Evolutionary conservation across 371 early-diverging fungal genomes (phyloP), one percentile per base, ranked within the genome.

Genomic region (Apophysomyces ossiformis): DNA sequence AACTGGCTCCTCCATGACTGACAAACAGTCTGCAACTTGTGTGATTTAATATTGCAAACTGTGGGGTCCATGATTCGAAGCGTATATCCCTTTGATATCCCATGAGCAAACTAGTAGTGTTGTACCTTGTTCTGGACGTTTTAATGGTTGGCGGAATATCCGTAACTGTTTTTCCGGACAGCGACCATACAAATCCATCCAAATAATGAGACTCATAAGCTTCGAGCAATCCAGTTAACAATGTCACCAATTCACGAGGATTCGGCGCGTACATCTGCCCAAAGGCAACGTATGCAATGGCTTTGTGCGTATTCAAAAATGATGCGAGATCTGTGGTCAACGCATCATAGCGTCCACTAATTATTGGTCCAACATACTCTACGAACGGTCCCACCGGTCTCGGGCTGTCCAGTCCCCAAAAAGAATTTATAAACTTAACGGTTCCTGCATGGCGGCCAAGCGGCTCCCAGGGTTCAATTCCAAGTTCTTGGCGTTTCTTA

Each of bases 181-280:
- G 54, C 7, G 54, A 50, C 82, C 82, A 82, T 1, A 82, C 62
- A 35, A 82, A 61, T 9, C 78, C 78, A 58, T 81, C 77, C 4
- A 77, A 26, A n/a, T 62, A 5, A 74, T 11, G 35, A 80, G 41
- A 1, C 67, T 60, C 11, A 57, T 69, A 21, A 64, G 67, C 32
- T 26, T 26, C 32, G 32, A 26, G 32, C 2, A 26, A 26, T 26
- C 32, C 32, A 26, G 32, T 26, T 26, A 26, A 2, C 26, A 69
- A 36, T 8, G 46, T 21, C 13, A 35, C 36, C 8, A 71, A 61
- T 37, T 65, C 69, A 7, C 50, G 21, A 4, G 58, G 0, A 35
- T 46, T 21, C 5, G 64, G 66, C 11, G 60, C 63, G 8, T 69
- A 67, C 38, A 69, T 64, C 41, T 72, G 73, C 7, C 77, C 77